These are phyloP conservation scores for Suhomyces sp. DNA, from an alignment of 805 yeast genomes.

Conservation along the genomic window DNA sequence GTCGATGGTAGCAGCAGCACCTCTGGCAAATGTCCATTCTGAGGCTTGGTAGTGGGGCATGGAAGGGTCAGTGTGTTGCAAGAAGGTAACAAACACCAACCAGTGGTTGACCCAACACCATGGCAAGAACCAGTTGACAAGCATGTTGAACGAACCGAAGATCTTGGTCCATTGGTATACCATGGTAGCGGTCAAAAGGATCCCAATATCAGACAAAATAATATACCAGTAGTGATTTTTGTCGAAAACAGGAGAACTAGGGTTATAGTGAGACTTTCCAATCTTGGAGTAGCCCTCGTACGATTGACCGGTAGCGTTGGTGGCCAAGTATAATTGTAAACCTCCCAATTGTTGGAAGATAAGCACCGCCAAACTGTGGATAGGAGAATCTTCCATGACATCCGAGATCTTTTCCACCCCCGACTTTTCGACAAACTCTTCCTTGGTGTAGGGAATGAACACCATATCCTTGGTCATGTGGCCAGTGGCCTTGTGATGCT, in stretches of 20 bases:
- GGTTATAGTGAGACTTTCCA: slow-evolving; percentile 67
- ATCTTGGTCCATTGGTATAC: slow-evolving; percentile 59
- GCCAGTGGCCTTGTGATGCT: slow-evolving; percentile 90
- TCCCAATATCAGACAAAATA: slow-evolving; percentile 71
- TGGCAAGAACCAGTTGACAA: slow-evolving; percentile 74
- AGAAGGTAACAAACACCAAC: slow-evolving; percentile 82
- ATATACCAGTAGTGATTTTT: slow-evolving; percentile 70
- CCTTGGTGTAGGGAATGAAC: slow-evolving; percentile 70
- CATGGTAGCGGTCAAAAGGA: slow-evolving; percentile 49
- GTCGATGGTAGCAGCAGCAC: slow-evolving; percentile 88
- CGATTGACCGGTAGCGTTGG: slow-evolving; percentile 76
- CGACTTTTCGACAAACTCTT: slow-evolving; percentile 47
- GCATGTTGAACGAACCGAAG: slow-evolving; percentile 62
- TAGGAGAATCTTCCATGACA: slow-evolving; percentile 71
- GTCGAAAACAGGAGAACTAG: slow-evolving; percentile 72
- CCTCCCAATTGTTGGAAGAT: slow-evolving; percentile 75
- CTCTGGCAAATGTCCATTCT: slow-evolving; percentile 85
- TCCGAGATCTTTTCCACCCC: slow-evolving; percentile 48
- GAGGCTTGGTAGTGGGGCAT: slow-evolving; percentile 76
- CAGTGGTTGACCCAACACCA: slow-evolving; percentile 84
- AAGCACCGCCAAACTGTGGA: slow-evolving; percentile 55
- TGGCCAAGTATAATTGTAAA: slow-evolving; percentile 63
- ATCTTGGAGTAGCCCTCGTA: slow-evolving; percentile 47
- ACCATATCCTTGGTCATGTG: slow-evolving; percentile 82
- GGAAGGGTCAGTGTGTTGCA: slow-evolving; percentile 78